A percentile compares a stretch with the other conserved stretches of the same genome.
Conservation (phyloP, 192 early-diverging fungal species). For the Umbelopsis isabellina region DNA sequence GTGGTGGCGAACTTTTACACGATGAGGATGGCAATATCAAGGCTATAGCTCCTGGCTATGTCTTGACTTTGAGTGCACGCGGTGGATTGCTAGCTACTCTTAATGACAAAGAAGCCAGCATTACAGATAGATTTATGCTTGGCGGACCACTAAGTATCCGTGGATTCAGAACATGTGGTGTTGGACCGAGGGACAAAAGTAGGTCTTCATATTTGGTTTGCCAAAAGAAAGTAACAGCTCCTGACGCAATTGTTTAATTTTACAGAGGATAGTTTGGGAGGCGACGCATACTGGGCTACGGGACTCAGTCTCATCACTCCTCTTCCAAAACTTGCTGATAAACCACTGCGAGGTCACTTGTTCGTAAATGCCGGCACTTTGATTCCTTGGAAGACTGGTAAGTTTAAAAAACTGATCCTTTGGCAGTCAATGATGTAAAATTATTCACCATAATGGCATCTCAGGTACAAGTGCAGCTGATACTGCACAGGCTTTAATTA, state of each 20-base stretch:
- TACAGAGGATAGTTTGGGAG: conserved; percentile 79
- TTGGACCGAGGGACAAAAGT: conserved; percentile 85
- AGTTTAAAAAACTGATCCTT: not conserved
- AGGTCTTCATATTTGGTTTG: not conserved
- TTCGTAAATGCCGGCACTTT: conserved; percentile 86
- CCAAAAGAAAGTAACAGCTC: not conserved
- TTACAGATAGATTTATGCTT: conserved; percentile 87
- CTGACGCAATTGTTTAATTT: not conserved
- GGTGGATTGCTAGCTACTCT: conserved; percentile 72
- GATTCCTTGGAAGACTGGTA: conserved; percentile 17
- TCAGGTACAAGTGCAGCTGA: conserved; percentile 22
- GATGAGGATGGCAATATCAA: conserved; percentile 22
- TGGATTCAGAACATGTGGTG: conserved; percentile 86
- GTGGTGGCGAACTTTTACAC: conserved; percentile 31
- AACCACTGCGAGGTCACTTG: conserved; percentile 79
- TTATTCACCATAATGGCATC: conserved; percentile 41
- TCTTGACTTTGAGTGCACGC: conserved; percentile 50
- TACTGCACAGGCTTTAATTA: conserved; percentile 48
- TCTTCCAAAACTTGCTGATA: conserved; percentile 65
- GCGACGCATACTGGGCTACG: conserved; percentile 76
- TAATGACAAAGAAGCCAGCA: conserved; percentile 53
- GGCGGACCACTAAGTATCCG: conserved; percentile 87
- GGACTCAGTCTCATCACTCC: conserved; percentile 82
- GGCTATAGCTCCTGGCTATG: conserved; percentile 31
- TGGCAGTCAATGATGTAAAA: conserved; percentile 35